phyloP scores from a whole-genome alignment of 306 rosid species.

The Rosa chinensis region DNA sequence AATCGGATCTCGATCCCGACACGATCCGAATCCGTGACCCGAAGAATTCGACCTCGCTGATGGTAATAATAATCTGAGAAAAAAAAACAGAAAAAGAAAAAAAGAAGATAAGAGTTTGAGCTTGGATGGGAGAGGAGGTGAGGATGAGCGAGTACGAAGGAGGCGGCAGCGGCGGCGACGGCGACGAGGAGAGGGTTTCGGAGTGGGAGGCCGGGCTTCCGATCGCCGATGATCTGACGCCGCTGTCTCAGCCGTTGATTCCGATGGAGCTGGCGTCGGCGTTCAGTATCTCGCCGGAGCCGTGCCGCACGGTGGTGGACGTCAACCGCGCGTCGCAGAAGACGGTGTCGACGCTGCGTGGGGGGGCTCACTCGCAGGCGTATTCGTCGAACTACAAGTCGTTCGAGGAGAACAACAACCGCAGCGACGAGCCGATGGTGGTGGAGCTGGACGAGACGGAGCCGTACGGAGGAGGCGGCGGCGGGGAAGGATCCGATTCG shows the following conservation, averaged over 20 bases:
- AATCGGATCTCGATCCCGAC: conserved; percentile 29
- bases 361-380: conserved; percentile 35
- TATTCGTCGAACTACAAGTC: conserved; percentile 48
- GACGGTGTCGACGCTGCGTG: conserved; percentile 64
- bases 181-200: conserved; percentile 51
- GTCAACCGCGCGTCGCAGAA: conserved; percentile 77
- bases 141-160: conserved; percentile 47
- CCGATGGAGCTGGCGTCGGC: conserved; percentile 82
- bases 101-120: neutral
- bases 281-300: conserved; percentile 77
- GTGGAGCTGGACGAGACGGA: conserved; percentile 44
- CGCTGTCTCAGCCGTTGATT: conserved; percentile 66
- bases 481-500: conserved; percentile 54
- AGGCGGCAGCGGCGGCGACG: neutral
- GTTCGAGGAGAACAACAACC: conserved; percentile 21
- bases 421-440: conserved; percentile 37
- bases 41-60: neutral
- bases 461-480: conserved; percentile 26
- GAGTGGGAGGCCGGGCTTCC: conserved; percentile 92
- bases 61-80: neutral
- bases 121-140: conserved; percentile 73
- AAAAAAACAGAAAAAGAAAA: neutral
- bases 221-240: conserved; percentile 53
- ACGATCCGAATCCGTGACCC: conserved; percentile 13
- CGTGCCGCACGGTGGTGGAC: conserved; percentile 50